Conservation (phyloP, 805 yeast species). For the Schwanniomyces yamadae region DNA sequence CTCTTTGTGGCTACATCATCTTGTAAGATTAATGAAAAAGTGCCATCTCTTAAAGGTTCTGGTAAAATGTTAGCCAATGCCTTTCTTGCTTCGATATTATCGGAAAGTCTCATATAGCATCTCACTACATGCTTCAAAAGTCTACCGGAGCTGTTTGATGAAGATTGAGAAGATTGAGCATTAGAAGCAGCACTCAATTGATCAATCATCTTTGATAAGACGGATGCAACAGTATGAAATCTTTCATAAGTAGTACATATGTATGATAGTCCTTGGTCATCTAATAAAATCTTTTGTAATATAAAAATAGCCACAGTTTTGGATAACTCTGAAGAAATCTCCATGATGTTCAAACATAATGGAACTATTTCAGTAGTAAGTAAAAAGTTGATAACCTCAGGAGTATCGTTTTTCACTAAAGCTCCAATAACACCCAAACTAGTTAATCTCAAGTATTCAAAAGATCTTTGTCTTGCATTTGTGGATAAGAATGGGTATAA, state of each 20-base stretch:
- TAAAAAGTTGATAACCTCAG: constrained; percentile 88
- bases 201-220: constrained; percentile 82
- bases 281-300: constrained; percentile 86
- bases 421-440: constrained; percentile 97
- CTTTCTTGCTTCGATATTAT: constrained; percentile 85
- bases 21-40: constrained; percentile 72
- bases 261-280: constrained; percentile 86
- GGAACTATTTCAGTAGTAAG: constrained; percentile 97
- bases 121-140: constrained; percentile 89
- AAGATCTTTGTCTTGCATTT: constrained; percentile 85
- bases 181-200: constrained; percentile 58
- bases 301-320: constrained; percentile 97
- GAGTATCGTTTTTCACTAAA: constrained; percentile 90
- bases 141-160: constrained; percentile 63
- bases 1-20: constrained; percentile 89
- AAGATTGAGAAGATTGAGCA: constrained; percentile 37
- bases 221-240: constrained; percentile 90
- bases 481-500: constrained; percentile 93
- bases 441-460: constrained; percentile 89
- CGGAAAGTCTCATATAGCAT: constrained; percentile 87
- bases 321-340: constrained; percentile 86
- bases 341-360: constrained; percentile 91
- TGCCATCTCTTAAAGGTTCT: constrained; percentile 81
- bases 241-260: constrained; percentile 95
- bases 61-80: constrained; percentile 83